These are phyloP conservation scores for Hypholoma fasciculare DNA, from an alignment of 768 basidiomycete species.

Conservation along the genomic window DNA sequence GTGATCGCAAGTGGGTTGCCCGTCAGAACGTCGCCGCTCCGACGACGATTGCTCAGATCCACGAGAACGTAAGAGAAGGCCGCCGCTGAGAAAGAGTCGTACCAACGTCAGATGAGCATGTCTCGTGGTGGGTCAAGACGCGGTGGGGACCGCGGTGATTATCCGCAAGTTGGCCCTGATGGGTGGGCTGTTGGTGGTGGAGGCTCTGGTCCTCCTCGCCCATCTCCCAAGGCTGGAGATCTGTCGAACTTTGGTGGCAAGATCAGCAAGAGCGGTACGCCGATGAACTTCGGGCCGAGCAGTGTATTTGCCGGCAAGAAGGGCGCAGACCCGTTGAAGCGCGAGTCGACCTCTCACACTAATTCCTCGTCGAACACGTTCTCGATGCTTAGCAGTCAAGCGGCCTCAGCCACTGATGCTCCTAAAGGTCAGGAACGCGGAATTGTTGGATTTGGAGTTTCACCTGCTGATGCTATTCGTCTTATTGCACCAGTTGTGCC, in stretches of 20 bases:
- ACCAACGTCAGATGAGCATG: constrained; percentile 68
- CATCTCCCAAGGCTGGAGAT: constrained; percentile 80
- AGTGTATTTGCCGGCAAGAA: constrained; percentile 83
- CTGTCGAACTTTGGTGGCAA: constrained; percentile 89
- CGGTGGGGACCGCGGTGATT: constrained; percentile 68
- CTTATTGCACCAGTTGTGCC: constrained; percentile 42
- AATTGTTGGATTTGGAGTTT: not conserved
- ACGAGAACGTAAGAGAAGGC: constrained; percentile 84
- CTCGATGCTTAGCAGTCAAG: constrained; percentile 66
- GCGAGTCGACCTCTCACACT: constrained; percentile 77
- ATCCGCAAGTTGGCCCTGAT: constrained; percentile 65
- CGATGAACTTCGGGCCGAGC: constrained; percentile 81
- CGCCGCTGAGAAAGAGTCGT: constrained; percentile 57
- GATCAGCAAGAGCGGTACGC: constrained; percentile 57
- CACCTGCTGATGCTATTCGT: constrained; percentile 3
- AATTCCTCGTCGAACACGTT: constrained; percentile 86
- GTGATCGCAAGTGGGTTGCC: constrained; percentile 77
- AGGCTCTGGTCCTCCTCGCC: constrained; percentile 45
- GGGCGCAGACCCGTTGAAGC: constrained; percentile 46
- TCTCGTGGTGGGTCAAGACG: constrained; percentile 90
- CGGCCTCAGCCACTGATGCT: constrained; percentile 55
- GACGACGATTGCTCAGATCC: constrained; percentile 85
- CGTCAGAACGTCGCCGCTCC: constrained; percentile 77
- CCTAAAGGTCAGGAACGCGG: constrained; percentile 44
- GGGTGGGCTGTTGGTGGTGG: constrained; percentile 82